Evolutionary conservation across 257 asterid species (phyloP).

Genomic region (Solanum dulcamara): DNA sequence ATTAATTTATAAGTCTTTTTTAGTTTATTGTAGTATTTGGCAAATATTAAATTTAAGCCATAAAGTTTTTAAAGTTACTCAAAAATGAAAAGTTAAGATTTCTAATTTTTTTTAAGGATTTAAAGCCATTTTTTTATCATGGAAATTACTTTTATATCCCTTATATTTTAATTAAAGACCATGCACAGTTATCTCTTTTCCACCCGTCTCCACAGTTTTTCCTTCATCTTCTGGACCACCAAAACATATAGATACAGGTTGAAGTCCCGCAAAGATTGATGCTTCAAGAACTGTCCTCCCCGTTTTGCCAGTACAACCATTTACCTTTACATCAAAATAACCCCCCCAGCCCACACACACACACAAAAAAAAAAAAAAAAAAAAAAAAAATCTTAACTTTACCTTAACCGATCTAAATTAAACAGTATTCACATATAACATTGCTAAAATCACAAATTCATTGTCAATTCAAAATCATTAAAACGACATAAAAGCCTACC

Average conservation of each 20-base stretch:
- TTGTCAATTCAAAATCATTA: neutral
- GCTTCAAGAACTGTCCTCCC: slow-evolving; percentile 94
- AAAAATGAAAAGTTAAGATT: no score
- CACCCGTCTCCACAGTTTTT: slow-evolving; percentile 49
- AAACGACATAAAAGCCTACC: slow-evolving; percentile 13
- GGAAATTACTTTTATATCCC: no score
- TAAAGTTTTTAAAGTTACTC: no score
- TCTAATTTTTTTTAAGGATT: no score
- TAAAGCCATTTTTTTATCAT: no score
- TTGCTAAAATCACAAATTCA: neutral
- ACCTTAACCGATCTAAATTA: neutral
- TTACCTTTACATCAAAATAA: slow-evolving; percentile 37
- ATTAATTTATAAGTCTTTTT: no score
- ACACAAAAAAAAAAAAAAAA: no score
- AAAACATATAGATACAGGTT: slow-evolving; percentile 63
- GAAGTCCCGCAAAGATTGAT: slow-evolving; percentile 74
- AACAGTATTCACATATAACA: neutral
- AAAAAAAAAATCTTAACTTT: no score
- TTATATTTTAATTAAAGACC: no score
- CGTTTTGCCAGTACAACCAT: slow-evolving; percentile 88
- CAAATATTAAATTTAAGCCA: no score
- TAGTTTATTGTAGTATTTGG: no score
- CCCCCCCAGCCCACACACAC: no score
- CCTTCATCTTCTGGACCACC: slow-evolving; percentile 71
- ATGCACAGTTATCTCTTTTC: slow-evolving; percentile 55